Conservation (phyloP, 176 grass and related monocot genomes). For the Metroxylon sagu region DNA sequence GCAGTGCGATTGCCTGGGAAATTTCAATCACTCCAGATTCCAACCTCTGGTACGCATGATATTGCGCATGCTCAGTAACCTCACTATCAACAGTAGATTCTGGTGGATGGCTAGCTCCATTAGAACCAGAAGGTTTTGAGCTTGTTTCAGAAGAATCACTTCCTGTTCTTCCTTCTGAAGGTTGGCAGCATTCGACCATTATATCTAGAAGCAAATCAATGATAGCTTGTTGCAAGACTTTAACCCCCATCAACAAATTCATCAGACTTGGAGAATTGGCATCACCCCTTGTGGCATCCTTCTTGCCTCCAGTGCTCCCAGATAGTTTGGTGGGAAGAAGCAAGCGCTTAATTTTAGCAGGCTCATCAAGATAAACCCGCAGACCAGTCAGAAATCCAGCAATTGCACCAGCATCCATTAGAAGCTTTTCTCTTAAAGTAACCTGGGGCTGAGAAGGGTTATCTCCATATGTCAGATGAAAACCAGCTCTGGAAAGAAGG, state of each 20-base stretch:
- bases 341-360: conserved; percentile 78
- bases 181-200: conserved; percentile 92
- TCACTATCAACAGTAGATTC: conserved; percentile 38
- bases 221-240: conserved; percentile 83
- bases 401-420: conserved; percentile 70
- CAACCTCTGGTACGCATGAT: conserved; percentile 28
- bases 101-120: conserved; percentile 43
- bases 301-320: conserved; percentile 34
- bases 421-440: conserved; percentile 72
- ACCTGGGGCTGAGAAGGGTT: conserved; percentile 57
- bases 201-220: conserved; percentile 95
- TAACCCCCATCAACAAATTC: conserved; percentile 81
- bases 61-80: conserved; percentile 26
- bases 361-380: conserved; percentile 80
- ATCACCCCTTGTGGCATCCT: conserved; percentile 45
- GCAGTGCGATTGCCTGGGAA: conserved; percentile 18
- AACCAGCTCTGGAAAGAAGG: conserved; percentile 69
- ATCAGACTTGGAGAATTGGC: conserved; percentile 60
- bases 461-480: conserved; percentile 63
- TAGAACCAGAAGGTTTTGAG: conserved; percentile 49
- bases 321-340: conserved; percentile 71
- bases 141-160: conserved; percentile 43
- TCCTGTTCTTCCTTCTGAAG: conserved; percentile 52
- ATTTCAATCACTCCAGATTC: conserved; percentile 34
- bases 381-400: conserved; percentile 78